Percentiles rank a stretch among this genome's conserved stretches.
These are phyloP conservation scores for Lepidium campestre DNA, from an alignment of 441 rosid species.

Conservation along the genomic window DNA sequence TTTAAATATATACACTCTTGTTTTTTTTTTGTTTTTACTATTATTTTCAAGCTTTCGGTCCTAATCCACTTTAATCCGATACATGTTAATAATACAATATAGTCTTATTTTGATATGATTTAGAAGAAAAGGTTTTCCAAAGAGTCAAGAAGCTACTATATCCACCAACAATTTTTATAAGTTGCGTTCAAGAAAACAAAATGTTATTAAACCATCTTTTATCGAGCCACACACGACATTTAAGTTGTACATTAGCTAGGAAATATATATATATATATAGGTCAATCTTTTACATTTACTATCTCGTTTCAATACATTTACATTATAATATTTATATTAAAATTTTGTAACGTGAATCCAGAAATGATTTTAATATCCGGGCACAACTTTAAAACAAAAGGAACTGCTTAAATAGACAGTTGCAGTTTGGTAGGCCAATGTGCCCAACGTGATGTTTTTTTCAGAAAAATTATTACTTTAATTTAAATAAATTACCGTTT, in stretches of 20 bases:
- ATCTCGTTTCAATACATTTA: not conserved
- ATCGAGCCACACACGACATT: not conserved
- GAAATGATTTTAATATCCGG: too few species aligned
- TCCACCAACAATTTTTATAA: not conserved
- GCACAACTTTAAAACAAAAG: not conserved
- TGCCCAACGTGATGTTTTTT: not conserved
- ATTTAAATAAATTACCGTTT: too few species aligned
- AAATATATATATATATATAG: too few species aligned
- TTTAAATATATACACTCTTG: too few species aligned
- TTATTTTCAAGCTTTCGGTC: too few species aligned
- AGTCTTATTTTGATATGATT: too few species aligned
- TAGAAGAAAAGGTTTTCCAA: too few species aligned
- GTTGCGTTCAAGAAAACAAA: not conserved
- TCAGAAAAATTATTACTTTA: not conserved
- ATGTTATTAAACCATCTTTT: not conserved
- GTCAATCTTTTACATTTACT: not conserved
- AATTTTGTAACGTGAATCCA: not conserved
- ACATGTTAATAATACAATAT: too few species aligned
- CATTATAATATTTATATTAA: not conserved
- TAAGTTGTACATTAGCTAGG: not conserved
- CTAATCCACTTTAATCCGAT: too few species aligned
- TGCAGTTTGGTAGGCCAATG: conserved; percentile 7
- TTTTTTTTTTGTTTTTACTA: too few species aligned
- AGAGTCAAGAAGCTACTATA: conserved; percentile 8
- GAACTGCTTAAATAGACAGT: not conserved